A percentile compares a stretch with the other conserved stretches of the same genome.
These are phyloP conservation scores for Phylloporus sp. DNA, from an alignment of 768 basidiomycete genomes.

Conservation along the genomic window DNA sequence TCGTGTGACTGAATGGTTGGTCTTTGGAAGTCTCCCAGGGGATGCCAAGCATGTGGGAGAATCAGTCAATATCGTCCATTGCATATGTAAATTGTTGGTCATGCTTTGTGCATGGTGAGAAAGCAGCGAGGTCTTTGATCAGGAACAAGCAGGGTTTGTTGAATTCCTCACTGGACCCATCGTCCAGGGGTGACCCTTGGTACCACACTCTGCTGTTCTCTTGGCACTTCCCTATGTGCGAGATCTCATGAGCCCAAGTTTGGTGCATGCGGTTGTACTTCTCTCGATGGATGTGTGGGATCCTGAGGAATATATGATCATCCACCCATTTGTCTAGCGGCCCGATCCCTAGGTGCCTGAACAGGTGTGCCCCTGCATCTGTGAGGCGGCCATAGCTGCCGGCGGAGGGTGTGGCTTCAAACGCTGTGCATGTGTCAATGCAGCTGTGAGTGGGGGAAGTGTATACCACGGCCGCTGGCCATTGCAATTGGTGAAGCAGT, in stretches of 20 bases:
- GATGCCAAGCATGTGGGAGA: not conserved
- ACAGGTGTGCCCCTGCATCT: not conserved
- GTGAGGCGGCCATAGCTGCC: not conserved
- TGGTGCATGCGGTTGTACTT: too few relatives aligned
- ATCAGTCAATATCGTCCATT: not conserved
- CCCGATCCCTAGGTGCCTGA: not conserved
- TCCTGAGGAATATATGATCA: too few relatives aligned
- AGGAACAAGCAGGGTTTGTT: not conserved
- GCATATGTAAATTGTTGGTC: not conserved
- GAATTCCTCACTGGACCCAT: not conserved
- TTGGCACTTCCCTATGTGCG: too few relatives aligned
- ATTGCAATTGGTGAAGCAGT: too few relatives aligned
- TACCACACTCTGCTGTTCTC: too few relatives aligned
- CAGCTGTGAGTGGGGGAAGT: too few relatives aligned
- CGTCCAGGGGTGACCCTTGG: too few relatives aligned
- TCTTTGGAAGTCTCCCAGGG: not conserved
- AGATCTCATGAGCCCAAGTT: too few relatives aligned
- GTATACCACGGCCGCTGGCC: too few relatives aligned
- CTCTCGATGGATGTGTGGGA: fast-evolving
- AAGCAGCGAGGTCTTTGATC: not conserved
- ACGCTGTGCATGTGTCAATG: not conserved
- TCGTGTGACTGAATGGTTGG: not conserved
- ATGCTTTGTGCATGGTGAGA: not conserved
- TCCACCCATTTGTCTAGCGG: too few relatives aligned
- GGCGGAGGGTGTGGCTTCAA: not conserved